Base-by-base conservation (phyloP, 768 basidiomycete genomes). In the Collybiopsis luxurians region DNA sequence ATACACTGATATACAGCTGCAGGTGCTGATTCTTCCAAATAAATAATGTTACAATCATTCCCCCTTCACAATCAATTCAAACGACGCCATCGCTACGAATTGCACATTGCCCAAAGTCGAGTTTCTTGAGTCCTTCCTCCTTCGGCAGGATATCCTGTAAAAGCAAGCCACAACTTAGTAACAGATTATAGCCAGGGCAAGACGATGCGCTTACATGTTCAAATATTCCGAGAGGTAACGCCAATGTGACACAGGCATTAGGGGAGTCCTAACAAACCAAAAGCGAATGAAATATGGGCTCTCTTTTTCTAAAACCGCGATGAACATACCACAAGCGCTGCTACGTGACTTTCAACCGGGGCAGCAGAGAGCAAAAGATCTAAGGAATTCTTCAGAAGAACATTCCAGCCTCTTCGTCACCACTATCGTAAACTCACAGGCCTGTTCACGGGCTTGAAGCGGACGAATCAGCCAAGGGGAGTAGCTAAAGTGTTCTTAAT, bases 251-350 rank as follows among this genome's bases (percentile, higher is more conserved):
- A 61, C 87, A 89, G 1, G 89, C 88, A 61, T 90, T 90, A 1
- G 89, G 88, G 3, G 86, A 87, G 67, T 89, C 87, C 85, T 85
- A 51, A n/a, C n/a, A n/a, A n/a, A n/a, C n/a, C n/a, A n/a, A n/a
- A n/a, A n/a, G n/a, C 31, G 31, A 34, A 30, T 12, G 27, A 23
- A 34, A n/a, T 27, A 58, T 40, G 13, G 17, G 46, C 12, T 30
- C 10, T 11, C 39, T n/a, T 30, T 6, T 5, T 21, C 30, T 19
- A n/a, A 27, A 10, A 28, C 17, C 51, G n/a, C 40, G 31, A 7
- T 27, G n/a, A 10, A 73, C 81, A 47, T 69, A 86, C 86, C 43
- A 89, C 88, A 28, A 90, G 59, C 21, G 85, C 85, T n/a, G 81
- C 85, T 57, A 87, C 79, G 61, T 87, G 86, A 51, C 81, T 82